A percentile compares a stretch with the other conserved stretches of the same genome.
Conservation (phyloP, 352 stramenopile genomes). For the Aphanomyces euteiches region DNA sequence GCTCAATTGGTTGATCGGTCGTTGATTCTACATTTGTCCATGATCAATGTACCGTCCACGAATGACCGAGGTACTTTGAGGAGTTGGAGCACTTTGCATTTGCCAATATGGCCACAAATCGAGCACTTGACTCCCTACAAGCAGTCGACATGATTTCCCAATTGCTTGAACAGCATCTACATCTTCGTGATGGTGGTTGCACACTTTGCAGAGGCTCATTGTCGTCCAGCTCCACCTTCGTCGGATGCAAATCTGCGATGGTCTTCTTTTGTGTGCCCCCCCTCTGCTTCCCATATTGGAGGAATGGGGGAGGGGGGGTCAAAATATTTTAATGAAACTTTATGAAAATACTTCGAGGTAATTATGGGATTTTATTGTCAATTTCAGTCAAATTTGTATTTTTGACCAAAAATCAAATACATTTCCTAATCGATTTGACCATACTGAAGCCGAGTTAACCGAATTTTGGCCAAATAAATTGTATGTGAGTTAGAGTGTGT, state of each 20-base stretch:
- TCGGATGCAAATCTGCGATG: no score
- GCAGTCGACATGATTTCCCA: background rate
- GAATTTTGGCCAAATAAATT: no score
- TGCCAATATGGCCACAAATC: constrained; percentile 63
- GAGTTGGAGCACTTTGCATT: constrained; percentile 58
- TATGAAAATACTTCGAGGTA: no score
- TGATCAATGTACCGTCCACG: background rate
- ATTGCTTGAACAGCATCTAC: constrained; percentile 13
- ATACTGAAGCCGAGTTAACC: no score
- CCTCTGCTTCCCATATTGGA: background rate
- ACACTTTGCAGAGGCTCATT: constrained; percentile 40
- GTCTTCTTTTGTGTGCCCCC: background rate
- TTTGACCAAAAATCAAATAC: no score
- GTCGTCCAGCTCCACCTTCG: no score
- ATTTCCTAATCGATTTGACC: no score
- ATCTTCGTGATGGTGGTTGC: constrained; percentile 50
- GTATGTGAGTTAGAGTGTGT: no score
- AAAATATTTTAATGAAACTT: no score
- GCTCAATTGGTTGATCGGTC: constrained; percentile 25
- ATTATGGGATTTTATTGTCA: no score
- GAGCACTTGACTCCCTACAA: constrained; percentile 51
- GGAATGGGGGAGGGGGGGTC: no score
- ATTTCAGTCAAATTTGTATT: no score
- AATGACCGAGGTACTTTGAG: constrained; percentile 40
- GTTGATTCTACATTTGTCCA: constrained; percentile 2